Base-by-base conservation (phyloP, 192 early-diverging fungal genomes). In the Mortierella antarctica region DNA sequence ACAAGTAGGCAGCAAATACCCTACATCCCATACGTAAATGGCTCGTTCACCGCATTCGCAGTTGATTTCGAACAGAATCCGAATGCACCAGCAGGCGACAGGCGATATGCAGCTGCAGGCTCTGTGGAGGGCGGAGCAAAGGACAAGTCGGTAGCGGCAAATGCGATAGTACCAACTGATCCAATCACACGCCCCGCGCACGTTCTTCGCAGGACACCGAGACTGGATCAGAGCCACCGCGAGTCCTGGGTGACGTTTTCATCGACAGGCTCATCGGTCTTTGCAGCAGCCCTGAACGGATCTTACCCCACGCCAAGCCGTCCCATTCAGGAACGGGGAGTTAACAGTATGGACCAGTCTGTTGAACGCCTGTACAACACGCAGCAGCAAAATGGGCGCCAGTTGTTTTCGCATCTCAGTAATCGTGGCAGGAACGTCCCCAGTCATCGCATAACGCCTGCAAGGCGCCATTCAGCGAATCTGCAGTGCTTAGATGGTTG, bases 201-300 rank as follows among this genome's bases (percentile, higher is more conserved):
- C 15, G 53, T 55, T n/a, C 18, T 18, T 55, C 53, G 11, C 8
- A n/a, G 53, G 21, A 18, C 53, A 55, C 15, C n/a, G 0, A 18
- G 49, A 23, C 48, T 3, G 2, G 45, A 39, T 21, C 61, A 18
- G 17, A 15, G 18, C 18, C 54, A 64, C 11, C 75, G 62, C 2
- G 44, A 67, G 1, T 65, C 67, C 11, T 78, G 75, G 75, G 52
- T 59, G 39, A 58, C 61, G 6, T 47, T 50, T 41, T 69, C 75
- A 1, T 65, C 74, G 8, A 63, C 59, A 14, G 39, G 42, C 2
- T 49, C 66, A 7, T 75, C 73, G 7, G 40, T 46, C 31, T 75
- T 68, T 53, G 66, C 21, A 9, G 48, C 49, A 0, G 7, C 56
- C 14, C 51, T 60, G 31, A 71, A 45, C 45, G 57, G 21, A 4